Percentiles rank a stretch among this genome's conserved stretches.
phyloP scores from a whole-genome alignment of 257 asterid species.

The Lycium ferocissimum region DNA sequence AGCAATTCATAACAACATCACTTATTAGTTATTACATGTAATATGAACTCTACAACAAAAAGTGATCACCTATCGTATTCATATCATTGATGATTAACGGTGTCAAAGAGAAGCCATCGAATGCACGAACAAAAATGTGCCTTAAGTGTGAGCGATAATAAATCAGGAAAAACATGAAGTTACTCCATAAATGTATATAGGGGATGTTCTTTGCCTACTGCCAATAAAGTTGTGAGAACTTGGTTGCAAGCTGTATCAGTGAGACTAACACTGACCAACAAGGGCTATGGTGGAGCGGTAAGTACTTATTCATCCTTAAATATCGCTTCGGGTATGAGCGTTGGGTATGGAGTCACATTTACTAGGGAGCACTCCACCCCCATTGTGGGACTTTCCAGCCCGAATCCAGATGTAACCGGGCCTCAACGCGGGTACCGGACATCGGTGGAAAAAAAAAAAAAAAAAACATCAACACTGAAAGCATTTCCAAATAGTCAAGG shows the following conservation, averaged over 20 bases:
- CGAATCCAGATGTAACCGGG: too few relatives aligned
- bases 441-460: too few relatives aligned
- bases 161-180: neutral
- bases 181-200: neutral
- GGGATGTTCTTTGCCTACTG: neutral
- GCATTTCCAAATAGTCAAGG: too few relatives aligned
- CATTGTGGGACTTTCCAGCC: too few relatives aligned
- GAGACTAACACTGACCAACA: neutral
- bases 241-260: neutral
- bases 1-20: neutral
- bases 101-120: neutral
- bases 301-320: too few relatives aligned
- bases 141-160: neutral
- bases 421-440: too few relatives aligned
- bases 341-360: too few relatives aligned
- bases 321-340: too few relatives aligned
- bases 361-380: too few relatives aligned
- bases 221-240: neutral
- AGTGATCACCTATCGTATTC: neutral
- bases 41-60: slow-evolving; percentile 10
- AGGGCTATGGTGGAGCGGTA: too few relatives aligned
- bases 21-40: neutral
- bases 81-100: neutral
- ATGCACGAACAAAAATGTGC: neutral
- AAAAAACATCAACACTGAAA: too few relatives aligned